Evolutionary conservation across 129 eudicot species (phyloP).

Genomic region (Lonicera japonica): DNA sequence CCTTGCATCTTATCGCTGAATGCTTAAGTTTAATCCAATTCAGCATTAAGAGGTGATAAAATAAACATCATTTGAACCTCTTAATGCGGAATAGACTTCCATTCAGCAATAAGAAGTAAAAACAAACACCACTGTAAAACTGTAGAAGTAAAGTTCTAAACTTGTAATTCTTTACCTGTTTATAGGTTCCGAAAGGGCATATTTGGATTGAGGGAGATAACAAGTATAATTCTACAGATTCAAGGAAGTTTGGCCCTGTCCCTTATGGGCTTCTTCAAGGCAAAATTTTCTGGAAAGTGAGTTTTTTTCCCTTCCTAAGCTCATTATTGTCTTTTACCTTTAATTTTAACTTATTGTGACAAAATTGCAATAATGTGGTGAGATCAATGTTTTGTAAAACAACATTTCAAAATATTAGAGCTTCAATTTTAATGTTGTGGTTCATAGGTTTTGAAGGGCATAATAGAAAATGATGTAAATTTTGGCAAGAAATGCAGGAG

Average conservation of each 20-base stretch:
- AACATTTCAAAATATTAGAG: not conserved
- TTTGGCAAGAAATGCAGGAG: not conserved
- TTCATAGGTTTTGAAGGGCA: no score
- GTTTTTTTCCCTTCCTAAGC: constrained; percentile 1
- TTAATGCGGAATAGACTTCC: no score
- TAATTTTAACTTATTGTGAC: not conserved
- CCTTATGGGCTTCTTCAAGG: constrained; percentile 70
- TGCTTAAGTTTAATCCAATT: no score
- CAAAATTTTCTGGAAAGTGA: constrained; percentile 52
- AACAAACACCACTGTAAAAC: no score
- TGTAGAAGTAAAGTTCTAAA: not conserved
- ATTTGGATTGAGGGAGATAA: constrained; percentile 81
- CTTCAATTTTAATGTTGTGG: not conserved
- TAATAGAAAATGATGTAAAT: not conserved
- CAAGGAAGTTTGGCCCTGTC: constrained; percentile 72
- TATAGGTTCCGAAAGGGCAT: constrained; percentile 63
- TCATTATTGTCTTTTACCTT: not conserved
- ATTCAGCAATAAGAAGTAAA: no score
- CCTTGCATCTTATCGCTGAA: no score
- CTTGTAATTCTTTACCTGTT: not conserved
- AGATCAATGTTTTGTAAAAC: not conserved
- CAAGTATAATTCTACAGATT: constrained; percentile 43
- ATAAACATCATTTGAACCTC: no score
- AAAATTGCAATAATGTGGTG: not conserved
- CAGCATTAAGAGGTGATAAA: no score